Evolutionary conservation across 2,329 filamentous ascomycete species (phyloP), one percentile per base, ranked within the genome.

Genomic region (Malbranchea cinnamomea): DNA sequence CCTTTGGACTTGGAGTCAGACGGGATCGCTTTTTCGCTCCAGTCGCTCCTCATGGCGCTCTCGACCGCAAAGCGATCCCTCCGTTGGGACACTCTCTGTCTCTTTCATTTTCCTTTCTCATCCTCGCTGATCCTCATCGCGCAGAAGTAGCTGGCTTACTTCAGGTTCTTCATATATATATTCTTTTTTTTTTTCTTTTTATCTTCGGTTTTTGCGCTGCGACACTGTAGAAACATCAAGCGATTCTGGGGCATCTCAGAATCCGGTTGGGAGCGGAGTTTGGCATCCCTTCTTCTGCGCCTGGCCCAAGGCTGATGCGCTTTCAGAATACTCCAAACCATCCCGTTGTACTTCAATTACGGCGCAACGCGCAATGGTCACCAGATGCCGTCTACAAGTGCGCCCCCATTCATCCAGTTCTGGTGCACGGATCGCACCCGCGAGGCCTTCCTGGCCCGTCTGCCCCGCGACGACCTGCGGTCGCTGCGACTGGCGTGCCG

Each of bases 401-500:
- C 24, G 2, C 32, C 38, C 18, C 39, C 45, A 27, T 49, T 56
- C 31, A 37, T 44, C 38, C 47, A 40, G 36, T 48, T 55, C 32
- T 57, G 53, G 55, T 48, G 40, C 37, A 54, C 44, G 36, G 43
- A 49, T 36, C 45, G 40, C 31, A 42, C 45, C 28, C 51, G 48
- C 34, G 40, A 50, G 32, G 42, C 45, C 29, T 43, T 59, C 30
- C 36, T 56, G 25, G 40, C 38, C 12, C 34, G 40, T 35, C 28
- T 54, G 20, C 38, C 44, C 23, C 49, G 45, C 31, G 38, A 47
- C 31, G 56, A 59, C 30, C 40, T 55, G 9, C 28, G 40, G 18
- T 41, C 40, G 10, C 41, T 57, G 23, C 54, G 56, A 28, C 39
- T 56, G 28, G 52, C 48, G 17, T 56, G 47, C 36, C 50, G 44